phyloP scores from a whole-genome alignment of 805 yeast species.

The Lachancea sp. region DNA sequence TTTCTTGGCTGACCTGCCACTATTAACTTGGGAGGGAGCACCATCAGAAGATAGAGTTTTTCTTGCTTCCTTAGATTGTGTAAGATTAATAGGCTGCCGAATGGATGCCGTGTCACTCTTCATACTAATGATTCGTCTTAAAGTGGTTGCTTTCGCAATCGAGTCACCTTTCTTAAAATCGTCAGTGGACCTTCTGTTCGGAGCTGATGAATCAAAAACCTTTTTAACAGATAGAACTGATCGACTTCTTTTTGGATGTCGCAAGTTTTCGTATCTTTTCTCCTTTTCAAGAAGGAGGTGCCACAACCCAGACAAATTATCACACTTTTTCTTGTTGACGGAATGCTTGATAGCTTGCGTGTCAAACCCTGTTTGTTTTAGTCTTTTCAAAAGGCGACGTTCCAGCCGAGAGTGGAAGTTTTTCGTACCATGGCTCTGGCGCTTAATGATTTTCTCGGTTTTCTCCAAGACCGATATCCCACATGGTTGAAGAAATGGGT shows the following conservation, averaged over 20 bases:
- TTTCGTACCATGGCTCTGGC: conserved; percentile 32
- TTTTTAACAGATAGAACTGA: conserved; percentile 31
- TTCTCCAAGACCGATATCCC: conserved; percentile 39
- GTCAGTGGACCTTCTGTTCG: conserved; percentile 3
- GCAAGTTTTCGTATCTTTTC: conserved; percentile 27
- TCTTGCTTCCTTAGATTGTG: conserved; percentile 5
- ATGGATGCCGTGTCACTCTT: conserved; percentile 16
- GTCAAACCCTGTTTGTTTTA: conserved; percentile 59
- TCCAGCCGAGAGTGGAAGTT: conserved; percentile 60
- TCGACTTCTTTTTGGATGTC: conserved; percentile 33
- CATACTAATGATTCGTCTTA: conserved; percentile 24
- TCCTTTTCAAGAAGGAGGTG: conserved; percentile 52
- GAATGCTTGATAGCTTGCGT: conserved; percentile 51
- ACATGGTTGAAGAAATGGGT: conserved; percentile 44
- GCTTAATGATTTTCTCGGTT: conserved; percentile 34
- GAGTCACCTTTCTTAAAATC: conserved; percentile 1
- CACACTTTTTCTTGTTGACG: conserved; percentile 55
- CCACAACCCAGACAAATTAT: conserved; percentile 71
- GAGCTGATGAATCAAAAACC: conserved; percentile 24
- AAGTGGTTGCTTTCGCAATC: conserved; percentile 13
- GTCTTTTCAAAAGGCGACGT: conserved; percentile 49
- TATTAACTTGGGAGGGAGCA: not conserved
- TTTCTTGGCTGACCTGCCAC: conserved; percentile 1
- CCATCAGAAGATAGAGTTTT: not conserved
- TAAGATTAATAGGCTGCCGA: conserved; percentile 11